Evolutionary conservation across 2,329 filamentous ascomycete genomes (phyloP).

Genomic region (Dendryphion nanum): DNA sequence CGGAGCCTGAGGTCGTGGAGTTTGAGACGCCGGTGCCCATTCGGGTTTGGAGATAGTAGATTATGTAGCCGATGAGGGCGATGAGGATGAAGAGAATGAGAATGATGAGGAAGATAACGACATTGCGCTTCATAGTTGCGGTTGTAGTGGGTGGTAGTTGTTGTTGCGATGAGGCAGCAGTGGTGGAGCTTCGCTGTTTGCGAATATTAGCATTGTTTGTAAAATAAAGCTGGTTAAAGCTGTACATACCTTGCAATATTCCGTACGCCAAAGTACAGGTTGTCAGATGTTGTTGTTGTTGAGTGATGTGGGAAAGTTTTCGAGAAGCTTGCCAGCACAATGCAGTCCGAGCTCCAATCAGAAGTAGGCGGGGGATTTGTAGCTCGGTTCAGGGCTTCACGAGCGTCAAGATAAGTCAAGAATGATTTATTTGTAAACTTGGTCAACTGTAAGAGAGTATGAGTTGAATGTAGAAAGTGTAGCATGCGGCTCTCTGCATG

Average conservation of each 20-base stretch:
- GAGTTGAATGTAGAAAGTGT: neutral
- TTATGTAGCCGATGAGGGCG: conserved; percentile 48
- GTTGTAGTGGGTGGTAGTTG: conserved; percentile 3
- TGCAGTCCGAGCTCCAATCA: neutral
- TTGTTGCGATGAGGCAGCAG: neutral
- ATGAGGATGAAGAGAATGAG: conserved; percentile 53
- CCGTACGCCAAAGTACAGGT: neutral
- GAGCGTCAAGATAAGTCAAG: neutral
- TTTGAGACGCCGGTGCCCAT: conserved; percentile 39
- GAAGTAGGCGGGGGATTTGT: neutral
- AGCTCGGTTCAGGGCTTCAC: neutral
- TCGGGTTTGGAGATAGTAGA: conserved; percentile 49
- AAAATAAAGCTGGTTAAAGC: neutral
- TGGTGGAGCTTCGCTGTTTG: neutral
- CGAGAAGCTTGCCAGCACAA: neutral
- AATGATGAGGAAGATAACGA: conserved; percentile 54
- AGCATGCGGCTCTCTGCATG: neutral
- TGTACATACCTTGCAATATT: neutral
- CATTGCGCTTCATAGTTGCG: conserved; percentile 49
- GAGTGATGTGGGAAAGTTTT: neutral
- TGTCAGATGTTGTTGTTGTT: neutral
- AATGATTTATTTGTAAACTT: neutral
- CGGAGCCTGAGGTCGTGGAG: neutral
- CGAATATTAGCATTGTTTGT: neutral
- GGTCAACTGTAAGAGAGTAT: too few species aligned